Conservation (phyloP, 495 filamentous ascomycete genomes). For the Cairneyella variabilis region DNA sequence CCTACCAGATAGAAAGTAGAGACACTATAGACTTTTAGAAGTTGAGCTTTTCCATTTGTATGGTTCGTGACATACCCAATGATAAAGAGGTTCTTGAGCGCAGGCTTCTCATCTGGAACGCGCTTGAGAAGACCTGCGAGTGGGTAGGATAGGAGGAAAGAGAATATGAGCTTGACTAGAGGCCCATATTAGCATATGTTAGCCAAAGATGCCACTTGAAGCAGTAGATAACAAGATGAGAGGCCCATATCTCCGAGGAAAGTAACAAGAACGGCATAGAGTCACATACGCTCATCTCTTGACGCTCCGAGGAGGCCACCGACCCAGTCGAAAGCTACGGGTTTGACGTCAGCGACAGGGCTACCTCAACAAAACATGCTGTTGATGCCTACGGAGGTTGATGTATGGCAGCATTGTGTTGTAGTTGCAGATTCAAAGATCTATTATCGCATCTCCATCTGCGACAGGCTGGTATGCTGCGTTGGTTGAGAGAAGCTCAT, state of each 20-base stretch:
- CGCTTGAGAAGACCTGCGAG: conserved; percentile 86
- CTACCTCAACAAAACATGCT: not conserved
- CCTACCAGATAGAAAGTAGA: conserved; percentile 89
- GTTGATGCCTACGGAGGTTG: conserved; percentile 56
- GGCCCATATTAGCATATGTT: too few relatives aligned
- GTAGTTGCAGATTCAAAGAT: not conserved
- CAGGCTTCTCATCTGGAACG: conserved; percentile 79
- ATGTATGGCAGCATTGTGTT: conserved; percentile 79
- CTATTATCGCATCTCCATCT: conserved; percentile 19
- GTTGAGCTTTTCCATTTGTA: not conserved
- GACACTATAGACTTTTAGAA: conserved; percentile 39
- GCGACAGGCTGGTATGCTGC: not conserved
- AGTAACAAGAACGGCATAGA: not conserved
- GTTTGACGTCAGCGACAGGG: conserved; percentile 30
- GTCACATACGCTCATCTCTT: conserved; percentile 73
- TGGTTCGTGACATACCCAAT: conserved; percentile 50
- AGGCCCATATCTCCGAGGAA: not conserved
- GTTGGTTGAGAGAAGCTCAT: not conserved
- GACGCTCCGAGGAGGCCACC: conserved; percentile 67
- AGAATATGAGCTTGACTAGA: conserved; percentile 87
- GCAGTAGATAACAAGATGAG: too few relatives aligned
- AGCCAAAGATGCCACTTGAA: too few relatives aligned
- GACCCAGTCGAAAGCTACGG: conserved; percentile 74
- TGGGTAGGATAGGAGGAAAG: conserved; percentile 90
- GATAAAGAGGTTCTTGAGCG: conserved; percentile 86